phyloP scores from a whole-genome alignment of 1,284 basidiomycete species.

The Pseudozyma tsukubaensis region DNA sequence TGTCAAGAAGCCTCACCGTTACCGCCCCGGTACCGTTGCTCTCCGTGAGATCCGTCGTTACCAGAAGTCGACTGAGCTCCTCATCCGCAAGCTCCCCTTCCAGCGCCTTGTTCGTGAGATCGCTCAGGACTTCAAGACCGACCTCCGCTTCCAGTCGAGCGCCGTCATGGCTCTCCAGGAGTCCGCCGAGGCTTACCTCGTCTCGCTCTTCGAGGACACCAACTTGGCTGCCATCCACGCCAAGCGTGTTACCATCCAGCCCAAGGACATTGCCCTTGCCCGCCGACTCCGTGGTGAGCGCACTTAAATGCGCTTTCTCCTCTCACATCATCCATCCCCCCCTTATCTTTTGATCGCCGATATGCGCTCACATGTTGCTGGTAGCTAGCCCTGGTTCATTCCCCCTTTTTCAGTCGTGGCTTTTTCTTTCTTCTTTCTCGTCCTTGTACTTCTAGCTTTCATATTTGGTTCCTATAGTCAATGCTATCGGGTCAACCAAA shows the following conservation, averaged over 20 bases:
- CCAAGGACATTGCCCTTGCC: conserved; percentile 94
- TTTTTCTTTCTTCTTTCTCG: conserved; percentile 28
- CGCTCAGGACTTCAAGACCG: conserved; percentile 80
- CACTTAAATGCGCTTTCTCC: conserved; percentile 44
- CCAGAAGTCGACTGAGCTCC: conserved; percentile 74
- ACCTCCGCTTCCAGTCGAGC: conserved; percentile 91
- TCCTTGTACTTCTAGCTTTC: conserved; percentile 48
- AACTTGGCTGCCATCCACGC: conserved; percentile 97
- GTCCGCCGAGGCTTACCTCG: conserved; percentile 89
- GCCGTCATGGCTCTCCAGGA: conserved; percentile 89
- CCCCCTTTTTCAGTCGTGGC: conserved; percentile 41
- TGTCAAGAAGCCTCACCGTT: conserved; percentile 80
- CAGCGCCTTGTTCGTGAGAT: conserved; percentile 66
- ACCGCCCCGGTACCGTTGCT: conserved; percentile 96
- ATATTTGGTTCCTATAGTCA: conserved; percentile 42
- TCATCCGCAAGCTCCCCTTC: conserved; percentile 76
- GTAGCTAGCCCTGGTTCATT: conserved; percentile 55
- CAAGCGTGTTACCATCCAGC: conserved; percentile 98
- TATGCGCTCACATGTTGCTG: conserved; percentile 51
- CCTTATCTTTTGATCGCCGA: conserved; percentile 42
- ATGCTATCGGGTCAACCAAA: conserved; percentile 41
- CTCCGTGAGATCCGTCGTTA: conserved; percentile 97
- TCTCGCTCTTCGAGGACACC: conserved; percentile 79
- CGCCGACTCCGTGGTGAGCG: conserved; percentile 85
- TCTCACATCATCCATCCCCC: conserved; percentile 1